These are phyloP conservation scores for Trichoderma arundinaceum DNA, from an alignment of 2,329 filamentous ascomycete species.

Conservation along the genomic window DNA sequence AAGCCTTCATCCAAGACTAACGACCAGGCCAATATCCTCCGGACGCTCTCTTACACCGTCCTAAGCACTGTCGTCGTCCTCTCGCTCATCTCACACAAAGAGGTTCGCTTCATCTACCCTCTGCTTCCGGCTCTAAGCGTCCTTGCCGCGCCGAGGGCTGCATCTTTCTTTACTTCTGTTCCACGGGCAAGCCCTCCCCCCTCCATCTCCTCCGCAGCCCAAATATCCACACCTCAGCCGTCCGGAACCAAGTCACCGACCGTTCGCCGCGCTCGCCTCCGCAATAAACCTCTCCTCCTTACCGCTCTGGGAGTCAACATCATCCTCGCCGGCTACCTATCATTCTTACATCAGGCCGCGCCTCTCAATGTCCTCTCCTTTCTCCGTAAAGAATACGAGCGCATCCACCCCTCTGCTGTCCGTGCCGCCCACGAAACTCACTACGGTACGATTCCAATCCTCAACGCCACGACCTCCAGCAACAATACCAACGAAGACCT, in stretches of 20 bases:
- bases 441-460: slow-evolving; percentile 38
- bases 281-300: slow-evolving; percentile 62
- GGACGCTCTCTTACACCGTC: slow-evolving; percentile 61
- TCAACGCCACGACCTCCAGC: slow-evolving; percentile 29
- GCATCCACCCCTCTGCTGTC: slow-evolving; percentile 51
- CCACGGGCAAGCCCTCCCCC: slow-evolving; percentile 37
- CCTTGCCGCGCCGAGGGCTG: slow-evolving; percentile 71
- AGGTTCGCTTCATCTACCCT: slow-evolving; percentile 96
- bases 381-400: slow-evolving; percentile 75
- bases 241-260: slow-evolving; percentile 33
- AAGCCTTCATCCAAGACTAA: slow-evolving; percentile 48
- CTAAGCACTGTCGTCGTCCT: slow-evolving; percentile 66
- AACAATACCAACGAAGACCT: slow-evolving; percentile 49
- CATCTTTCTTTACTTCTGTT: slow-evolving; percentile 64
- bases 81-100: slow-evolving; percentile 89
- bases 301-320: slow-evolving; percentile 69
- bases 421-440: slow-evolving; percentile 35
- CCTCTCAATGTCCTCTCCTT: slow-evolving; percentile 75
- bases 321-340: slow-evolving; percentile 73
- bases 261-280: slow-evolving; percentile 45
- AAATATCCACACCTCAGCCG: slow-evolving; percentile 6
- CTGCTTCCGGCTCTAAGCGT: slow-evolving; percentile 86
- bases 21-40: slow-evolving; percentile 44
- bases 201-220: slow-evolving; percentile 23
- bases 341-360: slow-evolving; percentile 79